Evolutionary conservation across 2,329 filamentous ascomycete species (phyloP), one percentile per base, ranked within the genome.

Genomic region (Zymoseptoria crescenta): DNA sequence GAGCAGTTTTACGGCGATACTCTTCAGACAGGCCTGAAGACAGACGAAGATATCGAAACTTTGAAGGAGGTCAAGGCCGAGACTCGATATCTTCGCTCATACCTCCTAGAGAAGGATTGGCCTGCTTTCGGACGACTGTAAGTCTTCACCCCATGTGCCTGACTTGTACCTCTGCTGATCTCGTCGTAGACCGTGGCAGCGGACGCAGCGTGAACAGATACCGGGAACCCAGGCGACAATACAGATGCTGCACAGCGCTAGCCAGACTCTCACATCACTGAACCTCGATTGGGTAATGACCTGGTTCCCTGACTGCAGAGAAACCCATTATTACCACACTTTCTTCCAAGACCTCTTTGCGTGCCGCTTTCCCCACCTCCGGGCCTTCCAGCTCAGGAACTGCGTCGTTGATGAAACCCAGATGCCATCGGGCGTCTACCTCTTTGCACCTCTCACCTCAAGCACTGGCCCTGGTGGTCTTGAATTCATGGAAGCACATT

Each of bases 351-450:
- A 60, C 4, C 65, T 78, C 8, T 72, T 74, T 57, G 56, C 55
- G 6, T 66, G 76, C 41, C 71, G 73, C 1, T 78, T 79, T 58
- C 76, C 77, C 6, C 68, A 75, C 55, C 64, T 80, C 8, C 68
- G 74, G 28, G 71, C 75, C n/a, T 76, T 80, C 28, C 77, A 80
- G 56, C 61, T 79, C 29, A 72, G 77, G 13, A 79, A 79, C 62
- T 74, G 75, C 20, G 74, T 77, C 1, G 68, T 74, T 9, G 54
- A 65, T 0, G 67, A 74, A 9, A 75, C 74, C 1, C 62, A 56
- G n/a, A 59, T 78, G 7, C 75, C 74, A 3, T 49, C 57, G 8
- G 71, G 69, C 0, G 55, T 77, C 1, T 77, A 71, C 52, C 71
- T 78, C 0, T 64, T 73, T 4, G 21, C 41, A 7, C 8, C 49